Evolutionary conservation across 202 grass and related monocot species (phyloP), one percentile per base, ranked within the genome.

Genomic region (Bolboschoenoplectus hybrid): DNA sequence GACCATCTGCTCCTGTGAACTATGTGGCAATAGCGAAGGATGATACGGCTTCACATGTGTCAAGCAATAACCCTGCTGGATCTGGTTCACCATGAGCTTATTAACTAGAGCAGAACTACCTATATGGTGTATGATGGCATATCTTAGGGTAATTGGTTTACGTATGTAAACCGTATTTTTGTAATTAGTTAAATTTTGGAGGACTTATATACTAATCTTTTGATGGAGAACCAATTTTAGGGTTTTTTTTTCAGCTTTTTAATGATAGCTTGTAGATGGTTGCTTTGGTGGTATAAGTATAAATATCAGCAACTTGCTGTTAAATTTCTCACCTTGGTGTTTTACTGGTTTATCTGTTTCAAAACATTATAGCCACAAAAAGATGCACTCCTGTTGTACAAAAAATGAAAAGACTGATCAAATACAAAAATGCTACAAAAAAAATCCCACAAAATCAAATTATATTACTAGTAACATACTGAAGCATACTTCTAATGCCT

Each of bases 21-120:
- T 96, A 94, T 14, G 93, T 96, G 0, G 88, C 91, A 77, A 91
- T 96, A 9, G 56, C 91, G 14, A 98, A 98, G 75, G 97, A 98
- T 3, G 97, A 98, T 40, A 81, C 17, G 1, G 85, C 60, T 58
- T 92, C 89, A 7, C 95, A 88, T 50, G 89, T 65, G 53, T 87
- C 86, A 26, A 86, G 62, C 86, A 87, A 85, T 81, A 77, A 91
- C 75, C 82, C 50, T 16, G 61, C 32, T 38, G 63, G 50, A 13
- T 19, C 75, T 85, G 52, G 58, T 89, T 81, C 65, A 6, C 86
- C 86, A 20, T 88, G 86, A 88, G 3, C 9, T 46, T 35, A 32
- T 53, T 64, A 67, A 17, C 63, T 58, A 84, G 82, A 40, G 34
- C 38, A 56, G 46, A 71, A 20, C 17, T 83, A 35, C 11, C 46